Conservation (phyloP, 2,329 filamentous ascomycete genomes). For the Alternaria novae-zelandiae region DNA sequence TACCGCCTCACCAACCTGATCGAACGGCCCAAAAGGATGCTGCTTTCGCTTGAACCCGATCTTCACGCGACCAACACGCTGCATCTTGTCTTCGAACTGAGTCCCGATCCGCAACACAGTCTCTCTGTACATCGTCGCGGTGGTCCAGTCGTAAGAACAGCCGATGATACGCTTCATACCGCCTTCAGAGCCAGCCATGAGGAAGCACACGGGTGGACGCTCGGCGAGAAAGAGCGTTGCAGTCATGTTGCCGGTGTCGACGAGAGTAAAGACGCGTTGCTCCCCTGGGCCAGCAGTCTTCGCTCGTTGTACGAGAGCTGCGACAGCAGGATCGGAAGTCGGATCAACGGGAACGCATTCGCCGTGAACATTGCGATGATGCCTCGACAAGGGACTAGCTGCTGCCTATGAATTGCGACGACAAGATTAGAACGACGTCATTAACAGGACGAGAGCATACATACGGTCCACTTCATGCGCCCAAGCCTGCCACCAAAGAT, state of each 20-base stretch:
- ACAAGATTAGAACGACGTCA: not conserved
- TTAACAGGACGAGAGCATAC: not conserved
- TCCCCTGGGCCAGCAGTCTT: slow-evolving; percentile 33
- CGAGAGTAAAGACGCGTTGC: slow-evolving; percentile 34
- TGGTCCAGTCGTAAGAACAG: slow-evolving; percentile 56
- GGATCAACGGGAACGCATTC: slow-evolving; percentile 46
- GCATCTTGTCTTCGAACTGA: slow-evolving; percentile 46
- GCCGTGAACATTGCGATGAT: slow-evolving; percentile 35
- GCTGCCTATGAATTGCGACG: not conserved
- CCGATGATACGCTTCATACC: slow-evolving; percentile 56
- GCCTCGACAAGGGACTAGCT: slow-evolving; percentile 41
- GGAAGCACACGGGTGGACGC: slow-evolving; percentile 51
- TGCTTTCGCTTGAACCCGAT: slow-evolving; percentile 36
- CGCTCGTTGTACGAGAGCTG: slow-evolving; percentile 26
- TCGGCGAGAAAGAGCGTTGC: slow-evolving; percentile 51
- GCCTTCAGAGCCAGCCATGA: slow-evolving; percentile 54
- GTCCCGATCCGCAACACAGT: slow-evolving; percentile 55
- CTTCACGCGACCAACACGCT: slow-evolving; percentile 40
- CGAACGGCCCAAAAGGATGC: slow-evolving; percentile 42
- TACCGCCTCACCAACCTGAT: slow-evolving; percentile 29
- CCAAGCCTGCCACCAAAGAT: slow-evolving; percentile 49
- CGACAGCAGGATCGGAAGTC: slow-evolving; percentile 26
- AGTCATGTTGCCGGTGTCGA: slow-evolving; percentile 53
- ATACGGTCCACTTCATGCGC: slow-evolving; percentile 47
- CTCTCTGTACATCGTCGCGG: slow-evolving; percentile 51